Evolutionary conservation across 148 eudicot genomes (phyloP), one percentile per base, ranked within the genome.

Genomic region (Bassia scoparia): DNA sequence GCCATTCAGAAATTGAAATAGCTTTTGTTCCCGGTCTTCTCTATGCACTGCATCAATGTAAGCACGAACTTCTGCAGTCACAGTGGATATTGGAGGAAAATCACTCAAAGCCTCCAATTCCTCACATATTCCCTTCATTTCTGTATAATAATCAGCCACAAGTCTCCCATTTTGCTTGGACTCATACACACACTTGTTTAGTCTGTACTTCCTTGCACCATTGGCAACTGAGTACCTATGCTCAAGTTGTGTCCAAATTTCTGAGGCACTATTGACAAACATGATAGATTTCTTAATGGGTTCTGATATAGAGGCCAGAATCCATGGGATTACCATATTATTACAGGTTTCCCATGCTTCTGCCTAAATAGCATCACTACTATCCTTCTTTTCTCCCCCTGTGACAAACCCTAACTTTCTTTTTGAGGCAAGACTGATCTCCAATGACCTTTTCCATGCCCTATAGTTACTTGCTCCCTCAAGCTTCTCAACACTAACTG

Each of bases 1-100:
- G 2, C 72, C 60, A 69, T 69, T 69, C 1, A 69, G 60, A 31
- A 69, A 69, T 21, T 69, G 72, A 18, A 69, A 69, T 1, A 69
- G 21, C 38, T 31, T 31, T 0, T 10, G 18, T 21, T 50, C 72
- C 2, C 50, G 41, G 9, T 33, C 16, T 4, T 69, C 37, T 9
- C 4, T 29, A 9, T 29, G 1, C 24, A 49, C 8, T 5, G 52
- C 71, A 0, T 68, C 38, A 3, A 48, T 2, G 8, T 3, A 48
- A 0, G 14, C 20, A 0, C 5, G 13, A 0, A 69, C 17, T 9
- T 69, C 72, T 2, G n/a, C 3, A 27, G 8, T 30, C 3, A 49
- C 0, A 4, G 3, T 13, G 0, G 58, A 27, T 2, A 49, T 26
- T 3, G 38, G 37, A 14, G 71, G 71, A 2, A 27, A 17, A 30